Percentiles rank a stretch among this genome's conserved stretches.
Conservation (phyloP, 805 yeast species). For the Wickerhamomyces bovis region DNA sequence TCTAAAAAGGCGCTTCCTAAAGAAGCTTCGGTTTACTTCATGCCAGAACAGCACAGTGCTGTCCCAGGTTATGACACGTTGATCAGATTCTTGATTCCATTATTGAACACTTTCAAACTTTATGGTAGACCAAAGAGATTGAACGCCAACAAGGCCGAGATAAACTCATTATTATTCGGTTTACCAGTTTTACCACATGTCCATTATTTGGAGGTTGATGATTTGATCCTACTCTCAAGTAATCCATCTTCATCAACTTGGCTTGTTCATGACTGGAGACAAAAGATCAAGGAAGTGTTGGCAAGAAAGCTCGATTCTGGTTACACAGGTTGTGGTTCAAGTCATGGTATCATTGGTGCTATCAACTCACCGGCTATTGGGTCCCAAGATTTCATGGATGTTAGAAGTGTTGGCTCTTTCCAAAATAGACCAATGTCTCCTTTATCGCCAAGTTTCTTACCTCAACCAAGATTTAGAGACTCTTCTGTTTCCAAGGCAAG, state of each 20-base stretch:
- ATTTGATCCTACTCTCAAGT: constrained; percentile 39
- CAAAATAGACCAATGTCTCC: constrained; percentile 27
- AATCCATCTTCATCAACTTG: constrained; percentile 36
- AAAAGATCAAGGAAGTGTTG: constrained; percentile 47
- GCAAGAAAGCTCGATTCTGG: constrained; percentile 50
- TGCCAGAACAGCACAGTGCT: constrained; percentile 82
- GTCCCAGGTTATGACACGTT: constrained; percentile 82
- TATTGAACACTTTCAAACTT: constrained; percentile 67
- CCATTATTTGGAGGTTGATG: constrained; percentile 64
- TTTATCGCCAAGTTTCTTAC: constrained; percentile 30
- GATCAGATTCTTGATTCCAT: constrained; percentile 70
- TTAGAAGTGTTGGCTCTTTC: constrained; percentile 7
- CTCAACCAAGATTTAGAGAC: constrained; percentile 27
- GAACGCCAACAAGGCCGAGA: constrained; percentile 63
- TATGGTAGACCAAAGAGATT: constrained; percentile 77
- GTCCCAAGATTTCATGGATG: constrained; percentile 28
- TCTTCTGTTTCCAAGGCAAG: constrained; percentile 18
- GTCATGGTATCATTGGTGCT: constrained; percentile 57
- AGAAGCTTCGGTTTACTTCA: constrained; percentile 62
- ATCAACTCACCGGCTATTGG: constrained; percentile 42
- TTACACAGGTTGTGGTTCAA: constrained; percentile 73
- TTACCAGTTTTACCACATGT: constrained; percentile 77
- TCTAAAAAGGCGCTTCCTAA: constrained; percentile 40
- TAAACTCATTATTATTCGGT: constrained; percentile 64
- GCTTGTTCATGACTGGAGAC: constrained; percentile 57